Conservation (phyloP, 805 yeast species). For the Kockiozyma suomiensis region DNA sequence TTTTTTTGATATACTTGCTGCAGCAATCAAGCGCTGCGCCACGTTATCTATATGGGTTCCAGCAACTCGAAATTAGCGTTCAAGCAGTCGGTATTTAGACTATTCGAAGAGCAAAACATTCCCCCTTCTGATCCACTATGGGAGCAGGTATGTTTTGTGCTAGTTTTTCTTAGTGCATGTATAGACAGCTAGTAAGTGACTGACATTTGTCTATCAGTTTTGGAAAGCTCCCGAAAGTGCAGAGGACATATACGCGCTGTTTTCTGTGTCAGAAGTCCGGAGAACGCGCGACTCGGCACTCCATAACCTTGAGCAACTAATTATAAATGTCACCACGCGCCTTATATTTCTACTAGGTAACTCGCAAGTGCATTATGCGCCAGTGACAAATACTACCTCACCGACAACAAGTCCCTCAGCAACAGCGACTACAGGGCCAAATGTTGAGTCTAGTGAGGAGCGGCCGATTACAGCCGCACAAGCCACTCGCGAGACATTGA, state of each 20-base stretch:
- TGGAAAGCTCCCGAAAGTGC: conserved; percentile 56
- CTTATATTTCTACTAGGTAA: conserved; percentile 17
- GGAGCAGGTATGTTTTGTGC: conserved; percentile 39
- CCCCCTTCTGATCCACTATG: conserved; percentile 48
- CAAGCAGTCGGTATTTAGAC: conserved; percentile 61
- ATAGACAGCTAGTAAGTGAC: no score
- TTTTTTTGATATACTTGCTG: background rate
- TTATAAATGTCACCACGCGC: conserved; percentile 46
- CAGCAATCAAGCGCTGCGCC: background rate
- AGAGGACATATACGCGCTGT: conserved; percentile 58
- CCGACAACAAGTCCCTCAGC: background rate
- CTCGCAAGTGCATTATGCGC: conserved; percentile 16
- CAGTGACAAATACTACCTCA: background rate
- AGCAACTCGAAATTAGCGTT: conserved; percentile 67
- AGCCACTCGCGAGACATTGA: conserved; percentile 49
- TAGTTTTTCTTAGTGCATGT: background rate
- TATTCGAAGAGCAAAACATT: conserved; percentile 44
- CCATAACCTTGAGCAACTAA: conserved; percentile 57
- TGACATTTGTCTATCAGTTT: conserved; percentile 38
- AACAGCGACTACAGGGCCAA: background rate
- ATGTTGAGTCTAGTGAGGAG: background rate
- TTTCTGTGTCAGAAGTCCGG: conserved; percentile 62
- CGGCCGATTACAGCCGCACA: conserved; percentile 10
- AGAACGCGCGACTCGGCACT: conserved; percentile 60
- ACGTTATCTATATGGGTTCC: conserved; percentile 59